Base-by-base conservation (phyloP, 768 basidiomycete genomes). In the Phylloporus sp. region DNA sequence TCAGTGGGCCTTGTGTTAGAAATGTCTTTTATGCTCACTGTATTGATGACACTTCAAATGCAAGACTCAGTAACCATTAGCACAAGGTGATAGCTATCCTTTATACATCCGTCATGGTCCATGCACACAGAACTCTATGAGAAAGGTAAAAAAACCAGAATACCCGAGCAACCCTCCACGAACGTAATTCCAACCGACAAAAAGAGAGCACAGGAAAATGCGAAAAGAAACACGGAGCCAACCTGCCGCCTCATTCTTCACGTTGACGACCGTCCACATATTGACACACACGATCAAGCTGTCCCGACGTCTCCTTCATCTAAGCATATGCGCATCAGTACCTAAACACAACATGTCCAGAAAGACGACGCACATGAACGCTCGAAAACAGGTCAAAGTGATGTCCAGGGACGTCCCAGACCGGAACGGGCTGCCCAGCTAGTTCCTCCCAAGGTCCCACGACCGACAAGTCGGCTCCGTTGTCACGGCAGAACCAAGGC, bases 341-440 rank as follows among this genome's bases (percentile, higher is more conserved):
- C 10, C 18, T 13, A 9, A 22, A 16, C 26, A 13, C 16, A 29
- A 13, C 16, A 29, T 22, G 38, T 18, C 4, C 9, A 28, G 11
- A 18, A 24, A 13, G 35, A 28, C 15, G 20, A 64, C 79, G 58
- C 52, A 87, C 86, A 60, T 83, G 76, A 9, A 56, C 53, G 9
- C 65, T 53, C 41, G 75, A 70, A 61, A 88, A 88, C 0, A 78
- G 72, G 55, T 77, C 64, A 53, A 88, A 87, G 55, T 88, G 86
- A 62, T 87, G 66, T 0, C 86, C 86, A 0, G 85, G 80, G 4
- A 88, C 79, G 54, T 82, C 78, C 36, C 80, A 61, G 2, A 77
- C 69, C 34, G 73, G 70, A 1, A 85, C 50, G 6, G 60, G 27
- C 9, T 43, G 52, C 5, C 70, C 71, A 0, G 74, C 65, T 9